Base-by-base conservation (phyloP, 192 early-diverging fungal species). In the Coemansia reversa region DNA sequence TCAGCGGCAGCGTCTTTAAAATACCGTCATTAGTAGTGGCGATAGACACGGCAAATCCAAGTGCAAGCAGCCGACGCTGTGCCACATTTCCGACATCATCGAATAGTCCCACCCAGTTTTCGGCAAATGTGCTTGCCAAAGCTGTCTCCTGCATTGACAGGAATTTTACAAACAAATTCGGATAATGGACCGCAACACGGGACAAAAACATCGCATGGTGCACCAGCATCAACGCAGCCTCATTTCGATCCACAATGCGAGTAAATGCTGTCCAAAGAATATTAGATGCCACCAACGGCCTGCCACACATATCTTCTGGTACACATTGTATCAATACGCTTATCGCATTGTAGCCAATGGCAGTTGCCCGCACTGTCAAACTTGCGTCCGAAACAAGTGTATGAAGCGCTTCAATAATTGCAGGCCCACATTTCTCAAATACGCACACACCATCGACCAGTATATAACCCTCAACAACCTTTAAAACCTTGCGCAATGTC, bases 401-500 rank as follows among this genome's bases (percentile, higher is more conserved):
- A 25, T 69, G 60, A 20, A 81, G 59, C 6, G 66, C 78, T 18
- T 62, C 55, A 27, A 72, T 25, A 14, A 81, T 54, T n/a, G 51
- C 47, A 9, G 48, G 14, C 6, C 78, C 78, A 33, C 32, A 24
- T 16, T 52, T 42, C 23, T 23, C 55, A 51, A 72, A 69, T 32
- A 65, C 53, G 28, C 51, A 42, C 16, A 42, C 29, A 1, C 65
- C 69, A 47, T 70, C 84, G 3, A 97, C 65, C 35, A 96, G 55
- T 25, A 91, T 71, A 66, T 93, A 95, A 53, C 90, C 86, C 72
- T 97, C 94, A n/a, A 93, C 57, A n/a, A 96, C 86, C 56, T 86
- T 88, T 32, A 97, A 83, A 45, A 90, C 82, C 32, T 78, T 88
- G 51, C 88, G 86, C 28, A 95, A 65, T 9, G 84, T 82, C 54